A percentile compares a stretch with the other conserved stretches of the same genome.
Conservation (phyloP, 345 rosid species). For the Citrus glauca region DNA sequence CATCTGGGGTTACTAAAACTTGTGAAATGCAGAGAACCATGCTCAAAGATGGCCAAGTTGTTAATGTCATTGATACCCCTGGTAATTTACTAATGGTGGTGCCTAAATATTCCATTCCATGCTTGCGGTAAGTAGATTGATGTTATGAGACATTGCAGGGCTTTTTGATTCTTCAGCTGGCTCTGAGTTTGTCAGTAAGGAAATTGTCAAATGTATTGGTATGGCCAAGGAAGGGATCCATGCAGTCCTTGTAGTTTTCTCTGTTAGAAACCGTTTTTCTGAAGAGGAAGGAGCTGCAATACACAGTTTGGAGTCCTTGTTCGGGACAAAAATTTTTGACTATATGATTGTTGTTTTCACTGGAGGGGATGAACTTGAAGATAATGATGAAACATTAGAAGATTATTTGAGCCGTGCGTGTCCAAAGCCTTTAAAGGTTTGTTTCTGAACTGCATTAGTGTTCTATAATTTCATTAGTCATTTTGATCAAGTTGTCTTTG, state of each 20-base stretch:
- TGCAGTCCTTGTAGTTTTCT: slow-evolving; percentile 64
- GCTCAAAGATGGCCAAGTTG: slow-evolving; percentile 53
- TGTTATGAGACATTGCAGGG: slow-evolving; percentile 38
- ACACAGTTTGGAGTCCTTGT: slow-evolving; percentile 60
- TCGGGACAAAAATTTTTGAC: slow-evolving; percentile 63
- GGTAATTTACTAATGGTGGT: slow-evolving; percentile 30
- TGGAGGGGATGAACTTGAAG: slow-evolving; percentile 90
- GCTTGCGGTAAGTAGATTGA: slow-evolving; percentile 5
- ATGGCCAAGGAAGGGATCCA: slow-evolving; percentile 89
- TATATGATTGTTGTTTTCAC: slow-evolving; percentile 88
- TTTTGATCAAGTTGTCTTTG: neutral
- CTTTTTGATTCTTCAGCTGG: slow-evolving; percentile 69
- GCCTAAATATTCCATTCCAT: neutral
- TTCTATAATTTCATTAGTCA: neutral
- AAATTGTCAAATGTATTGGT: slow-evolving; percentile 72
- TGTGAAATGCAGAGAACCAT: slow-evolving; percentile 57
- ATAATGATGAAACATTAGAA: slow-evolving; percentile 69
- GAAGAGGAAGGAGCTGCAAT: slow-evolving; percentile 73
- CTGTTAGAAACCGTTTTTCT: slow-evolving; percentile 59
- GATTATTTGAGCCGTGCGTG: slow-evolving; percentile 63
- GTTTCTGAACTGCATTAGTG: slow-evolving; percentile 6
- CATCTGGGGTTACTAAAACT: slow-evolving; percentile 63
- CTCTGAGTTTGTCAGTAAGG: slow-evolving; percentile 66
- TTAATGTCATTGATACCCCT: slow-evolving; percentile 92
- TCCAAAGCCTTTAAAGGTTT: slow-evolving; percentile 75